Evolutionary conservation across 2,329 filamentous ascomycete genomes (phyloP), one percentile per base, ranked within the genome.

Genomic region (Tolypocladium guangdongense): DNA sequence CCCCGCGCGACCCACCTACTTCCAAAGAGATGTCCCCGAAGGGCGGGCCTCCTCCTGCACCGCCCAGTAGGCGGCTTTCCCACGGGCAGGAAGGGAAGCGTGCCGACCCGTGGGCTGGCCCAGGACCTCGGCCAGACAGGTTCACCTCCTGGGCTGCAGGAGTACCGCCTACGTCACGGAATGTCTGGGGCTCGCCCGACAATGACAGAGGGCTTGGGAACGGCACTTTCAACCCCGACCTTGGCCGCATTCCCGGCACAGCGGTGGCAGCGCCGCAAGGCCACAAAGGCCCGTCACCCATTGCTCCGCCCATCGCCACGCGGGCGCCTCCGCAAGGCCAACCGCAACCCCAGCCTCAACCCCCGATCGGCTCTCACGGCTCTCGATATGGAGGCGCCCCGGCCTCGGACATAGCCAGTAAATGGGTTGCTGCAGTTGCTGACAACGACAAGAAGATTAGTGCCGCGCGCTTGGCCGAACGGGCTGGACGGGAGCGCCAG

Each of bases 131-230:
- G 47, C 58, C 74, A 27, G 79, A 82, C 22, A 72, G 76, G 48
- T 75, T 74, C 51, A 65, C 74, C 12, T 68, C 75, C 1, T 84
- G 82, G 81, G 71, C 70, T 32, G 62, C 71, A 32, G 64, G 65
- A 22, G 64, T 70, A 38, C 77, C 76, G 49, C 70, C 73, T 46
- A 58, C 72, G 12, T 66, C 74, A 14, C 74, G 78, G 49, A 88
- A 86, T 63, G 84, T 90, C 20, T 91, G 87, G 87, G 87, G 83
- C 20, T 82, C 86, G 45, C 84, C 83, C n/a, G 81, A 82, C 52
- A 84, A 80, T 60, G 83, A 88, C 59, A 78, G 83, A 52, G 83
- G 81, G 12, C 81, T 91, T 22, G 87, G 87, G 4, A 91, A 91
- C 65, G 87, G 87, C 45, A 89, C 86, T 0, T 91, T 91, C 62